Percentiles rank a stretch among this genome's conserved stretches.
phyloP scores from a whole-genome alignment of 2,329 filamentous ascomycete species.

The Botryosphaeria dothidea region DNA sequence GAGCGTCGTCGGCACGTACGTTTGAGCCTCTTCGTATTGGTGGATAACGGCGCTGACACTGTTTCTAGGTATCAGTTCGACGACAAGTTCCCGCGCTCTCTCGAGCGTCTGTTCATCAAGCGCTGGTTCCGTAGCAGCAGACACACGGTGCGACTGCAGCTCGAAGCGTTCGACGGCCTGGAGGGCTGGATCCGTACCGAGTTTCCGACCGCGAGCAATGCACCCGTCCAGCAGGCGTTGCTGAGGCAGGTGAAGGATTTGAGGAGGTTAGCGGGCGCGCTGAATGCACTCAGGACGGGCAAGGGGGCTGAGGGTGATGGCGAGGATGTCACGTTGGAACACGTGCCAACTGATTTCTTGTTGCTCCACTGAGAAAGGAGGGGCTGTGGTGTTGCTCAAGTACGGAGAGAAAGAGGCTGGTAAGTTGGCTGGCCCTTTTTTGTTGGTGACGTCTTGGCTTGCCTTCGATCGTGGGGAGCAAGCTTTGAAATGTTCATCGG shows the following conservation, averaged over 20 bases:
- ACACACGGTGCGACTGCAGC: background rate
- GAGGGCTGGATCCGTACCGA: slow-evolving; percentile 16
- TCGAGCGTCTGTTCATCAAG: slow-evolving; percentile 10
- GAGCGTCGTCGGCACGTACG: slow-evolving; percentile 18
- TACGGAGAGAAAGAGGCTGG: background rate
- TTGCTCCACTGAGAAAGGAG: background rate
- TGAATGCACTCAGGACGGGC: slow-evolving; percentile 1
- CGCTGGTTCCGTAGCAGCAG: slow-evolving; percentile 6
- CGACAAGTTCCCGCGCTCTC: background rate
- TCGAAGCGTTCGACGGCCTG: slow-evolving; percentile 10
- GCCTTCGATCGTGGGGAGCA: background rate
- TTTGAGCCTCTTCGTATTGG: too few species aligned
- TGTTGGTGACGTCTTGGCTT: background rate
- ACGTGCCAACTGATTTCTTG: background rate
- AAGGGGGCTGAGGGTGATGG: background rate
- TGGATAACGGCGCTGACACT: too few species aligned
- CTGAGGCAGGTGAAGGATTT: slow-evolving; percentile 5
- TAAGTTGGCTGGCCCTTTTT: background rate
- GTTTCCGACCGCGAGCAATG: slow-evolving; percentile 12
- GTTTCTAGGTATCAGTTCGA: too few species aligned
- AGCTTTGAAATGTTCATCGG: background rate
- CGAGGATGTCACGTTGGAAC: background rate
- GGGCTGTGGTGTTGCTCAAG: background rate
- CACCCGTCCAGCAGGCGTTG: background rate
- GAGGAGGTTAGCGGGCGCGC: background rate